A percentile compares a stretch with the other conserved stretches of the same genome.
Conservation (phyloP, 2,329 filamentous ascomycete species). For the Escovopsis sp. region DNA sequence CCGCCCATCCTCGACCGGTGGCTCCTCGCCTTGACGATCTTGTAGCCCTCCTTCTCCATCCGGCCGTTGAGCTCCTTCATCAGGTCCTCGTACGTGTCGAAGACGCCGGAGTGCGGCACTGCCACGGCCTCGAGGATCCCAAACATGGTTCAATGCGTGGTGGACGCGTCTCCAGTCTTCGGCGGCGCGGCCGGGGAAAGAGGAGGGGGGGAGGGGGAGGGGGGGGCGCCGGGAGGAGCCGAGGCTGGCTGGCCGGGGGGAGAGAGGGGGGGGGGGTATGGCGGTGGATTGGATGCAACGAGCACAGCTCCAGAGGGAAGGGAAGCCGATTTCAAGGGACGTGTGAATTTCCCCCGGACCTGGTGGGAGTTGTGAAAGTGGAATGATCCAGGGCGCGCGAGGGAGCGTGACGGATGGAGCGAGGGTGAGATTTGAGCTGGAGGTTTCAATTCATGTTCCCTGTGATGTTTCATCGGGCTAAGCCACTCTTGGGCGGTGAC, state of each 20-base stretch:
- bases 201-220: no score
- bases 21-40: conserved; percentile 28
- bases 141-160: conserved; percentile 17
- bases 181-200: no score
- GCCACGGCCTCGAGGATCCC: conserved; percentile 26
- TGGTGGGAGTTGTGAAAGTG: conserved; percentile 7
- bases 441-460: no score
- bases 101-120: conserved; percentile 21
- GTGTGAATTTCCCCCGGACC: conserved; percentile 9
- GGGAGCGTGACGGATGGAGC: conserved; percentile 14
- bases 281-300: no score
- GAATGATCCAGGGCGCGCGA: conserved; percentile 2
- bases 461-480: not conserved
- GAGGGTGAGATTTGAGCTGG: not conserved
- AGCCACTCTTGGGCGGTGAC: not conserved
- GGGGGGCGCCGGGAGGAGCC: no score
- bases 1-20: conserved; percentile 26
- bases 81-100: conserved; percentile 25
- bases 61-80: conserved; percentile 24
- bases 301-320: no score
- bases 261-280: no score
- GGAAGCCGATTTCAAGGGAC: conserved; percentile 4
- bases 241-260: no score
- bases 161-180: not conserved
- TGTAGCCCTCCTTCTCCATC: conserved; percentile 30